Conservation (phyloP, 768 basidiomycete genomes). For the Baorangia bicolor region DNA sequence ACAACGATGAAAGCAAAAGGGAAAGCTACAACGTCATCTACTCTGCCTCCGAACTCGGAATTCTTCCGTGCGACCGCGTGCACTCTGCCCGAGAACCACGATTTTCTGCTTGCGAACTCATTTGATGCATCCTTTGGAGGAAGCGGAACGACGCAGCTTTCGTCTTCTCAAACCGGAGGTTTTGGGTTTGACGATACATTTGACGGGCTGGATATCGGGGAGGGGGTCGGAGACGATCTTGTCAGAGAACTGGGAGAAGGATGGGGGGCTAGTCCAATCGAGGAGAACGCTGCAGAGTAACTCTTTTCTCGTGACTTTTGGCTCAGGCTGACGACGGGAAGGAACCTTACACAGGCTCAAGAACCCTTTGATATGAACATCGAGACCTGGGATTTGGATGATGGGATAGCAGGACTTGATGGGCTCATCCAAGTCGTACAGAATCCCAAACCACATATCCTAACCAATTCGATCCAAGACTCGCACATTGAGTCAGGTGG, state of each 20-base stretch:
- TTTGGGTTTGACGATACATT: constrained; percentile 55
- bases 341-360: constrained; percentile 16
- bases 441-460: background rate
- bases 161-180: constrained; percentile 56
- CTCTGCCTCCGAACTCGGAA: constrained; percentile 38
- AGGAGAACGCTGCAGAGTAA: constrained; percentile 17
- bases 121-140: constrained; percentile 60
- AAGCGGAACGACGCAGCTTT: constrained; percentile 34
- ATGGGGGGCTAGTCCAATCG: constrained; percentile 45
- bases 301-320: background rate
- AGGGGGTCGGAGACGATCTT: constrained; percentile 69
- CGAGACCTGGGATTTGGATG: constrained; percentile 23
- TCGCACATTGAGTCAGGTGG: constrained; percentile 7
- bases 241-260: constrained; percentile 72
- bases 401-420: constrained; percentile 18
- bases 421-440: background rate
- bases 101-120: constrained; percentile 63
- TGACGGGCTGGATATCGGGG: constrained; percentile 57
- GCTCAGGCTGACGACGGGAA: constrained; percentile 13
- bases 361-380: constrained; percentile 18
- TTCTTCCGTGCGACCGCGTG: constrained; percentile 50
- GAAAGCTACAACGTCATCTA: constrained; percentile 26
- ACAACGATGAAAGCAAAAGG: constrained; percentile 25
- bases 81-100: constrained; percentile 71
- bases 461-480: background rate